Evolutionary conservation across 2,329 filamentous ascomycete species (phyloP).

Genomic region (Endothia cerciana): DNA sequence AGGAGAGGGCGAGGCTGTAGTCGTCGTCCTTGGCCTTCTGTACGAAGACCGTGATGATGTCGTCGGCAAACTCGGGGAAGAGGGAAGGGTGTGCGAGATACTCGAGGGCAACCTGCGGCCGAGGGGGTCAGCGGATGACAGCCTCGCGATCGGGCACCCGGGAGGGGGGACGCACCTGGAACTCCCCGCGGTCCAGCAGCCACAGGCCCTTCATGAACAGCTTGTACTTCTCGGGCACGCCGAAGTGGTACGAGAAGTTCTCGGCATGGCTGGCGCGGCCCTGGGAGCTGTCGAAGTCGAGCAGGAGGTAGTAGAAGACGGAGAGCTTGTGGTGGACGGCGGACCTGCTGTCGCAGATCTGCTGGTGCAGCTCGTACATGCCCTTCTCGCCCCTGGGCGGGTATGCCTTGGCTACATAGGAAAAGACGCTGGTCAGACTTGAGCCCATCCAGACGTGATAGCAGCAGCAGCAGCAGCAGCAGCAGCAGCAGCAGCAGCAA

Average conservation of each 20-base stretch:
- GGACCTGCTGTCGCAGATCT: slow-evolving; percentile 67
- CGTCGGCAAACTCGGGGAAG: slow-evolving; percentile 79
- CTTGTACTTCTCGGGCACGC: slow-evolving; percentile 75
- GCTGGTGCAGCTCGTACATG: slow-evolving; percentile 70
- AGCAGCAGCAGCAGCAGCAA: not conserved
- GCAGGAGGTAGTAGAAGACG: slow-evolving; percentile 80
- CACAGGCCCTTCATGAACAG: slow-evolving; percentile 83
- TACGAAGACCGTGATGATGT: slow-evolving; percentile 74
- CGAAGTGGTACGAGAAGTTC: slow-evolving; percentile 63
- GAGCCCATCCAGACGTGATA: not conserved
- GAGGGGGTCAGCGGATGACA: not conserved
- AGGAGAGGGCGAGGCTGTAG: slow-evolving; percentile 71
- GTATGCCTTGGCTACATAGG: slow-evolving; percentile 64
- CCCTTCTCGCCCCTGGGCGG: slow-evolving; percentile 72
- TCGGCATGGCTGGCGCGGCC: slow-evolving; percentile 53
- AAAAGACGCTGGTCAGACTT: slow-evolving; percentile 5
- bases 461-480: not conserved
- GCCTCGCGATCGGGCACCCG: not conserved
- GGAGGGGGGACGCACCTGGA: slow-evolving; percentile 53
- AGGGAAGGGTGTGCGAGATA: slow-evolving; percentile 80
- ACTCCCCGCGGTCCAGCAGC: slow-evolving; percentile 75
- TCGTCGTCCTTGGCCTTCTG: slow-evolving; percentile 62
- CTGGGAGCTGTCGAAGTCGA: slow-evolving; percentile 64
- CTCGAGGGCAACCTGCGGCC: slow-evolving; percentile 65
- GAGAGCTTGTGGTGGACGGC: slow-evolving; percentile 80